Evolutionary conservation across 495 filamentous ascomycete genomes (phyloP), one percentile per base, ranked within the genome.

Genomic region (Tuber indicum): DNA sequence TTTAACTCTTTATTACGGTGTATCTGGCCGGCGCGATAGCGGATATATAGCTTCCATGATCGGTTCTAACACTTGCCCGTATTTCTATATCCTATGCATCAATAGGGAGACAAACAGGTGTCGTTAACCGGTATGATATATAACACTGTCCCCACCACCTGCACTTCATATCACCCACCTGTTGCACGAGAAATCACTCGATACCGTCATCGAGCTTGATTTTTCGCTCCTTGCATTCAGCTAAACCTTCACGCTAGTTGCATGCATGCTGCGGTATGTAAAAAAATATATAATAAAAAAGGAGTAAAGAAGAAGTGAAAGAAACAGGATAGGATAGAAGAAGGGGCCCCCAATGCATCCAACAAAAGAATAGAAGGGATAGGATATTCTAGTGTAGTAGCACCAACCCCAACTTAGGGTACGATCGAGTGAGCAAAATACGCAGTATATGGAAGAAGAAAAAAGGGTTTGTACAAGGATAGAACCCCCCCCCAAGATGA

Each of bases 281-380:
- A 9, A 1, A 1, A 49, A 21, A 23, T 0, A 21, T 49, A 9
- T 49, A 23, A 49, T 49, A 3, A 4, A 47, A 14, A 49, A 9
- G 21, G 6, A 6, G 6, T 26, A 1, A 32, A 17, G 12, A 17
- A 2, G n/a, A 26, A 74, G 0, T 45, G 75, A 74, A 7, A 7
- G 5, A 17, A 19, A 19, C 3, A 8, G 32, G 6, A 1, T 17
- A 23, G 19, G 5, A 76, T 41, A 75, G 73, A 75, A 74, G 12
- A 43, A 74, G 75, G 74, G 41, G 26, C n/a, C 12, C 12, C 26
- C 12, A 32, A 66, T 32, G n/a, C 26, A 26, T 12, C 58, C 32
- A 36, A 66, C 8, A n/a, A 62, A 62, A 21, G n/a, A 62, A 76
- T 44, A 16, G n/a, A 62, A 62, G 74, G 12, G n/a, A 72, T 43